Base-by-base conservation (phyloP, 768 basidiomycete genomes). In the Tylopilus rubrobrunneus region DNA sequence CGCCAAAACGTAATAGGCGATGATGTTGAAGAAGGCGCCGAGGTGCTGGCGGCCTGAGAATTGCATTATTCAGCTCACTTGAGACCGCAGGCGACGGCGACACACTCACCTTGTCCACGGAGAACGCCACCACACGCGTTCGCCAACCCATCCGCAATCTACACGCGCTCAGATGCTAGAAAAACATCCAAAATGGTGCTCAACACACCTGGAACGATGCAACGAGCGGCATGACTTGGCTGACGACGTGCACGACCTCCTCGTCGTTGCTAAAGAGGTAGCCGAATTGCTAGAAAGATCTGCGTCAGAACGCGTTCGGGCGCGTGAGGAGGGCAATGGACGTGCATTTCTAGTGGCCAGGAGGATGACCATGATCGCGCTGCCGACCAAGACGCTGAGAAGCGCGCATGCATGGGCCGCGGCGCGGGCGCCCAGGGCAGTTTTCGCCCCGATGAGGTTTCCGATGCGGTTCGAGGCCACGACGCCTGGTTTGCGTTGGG, bases 11-110 rank as follows among this genome's bases (percentile, higher is more conserved):
- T 82, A 83, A 64, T 82, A 82, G 36, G 87, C 86, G 15, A 87
- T 69, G 25, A 86, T 64, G 63, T 90, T 89, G 72, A 89, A 88
- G 7, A 82, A 60, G 8, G 88, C 87, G 7, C 87, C 88, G 17
- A 89, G 77, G 56, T 85, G 83, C 64, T 90, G 88, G 19, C 85
- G 67, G 7, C 74, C 76, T 72, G 58, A 49, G 44, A 21, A 19
- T 34, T 21, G 36, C 21, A 15, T 55, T 27, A 34, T 15, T 67
- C 37, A 58, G 59, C 21, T 7, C 9, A 11, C 12, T 6, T 10
- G 29, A 28, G 15, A n/a, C 17, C 17, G 31, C 12, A 11, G 15
- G 33, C 5, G 0, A 11, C 12, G 25, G 3, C 34, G 21, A 19
- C 19, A 19, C 40, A 34, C 59, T 50, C 48, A 74, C 76, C 78